Evolutionary conservation across 164 flowering plant species (phyloP).

Genomic region (Annona squamosa): DNA sequence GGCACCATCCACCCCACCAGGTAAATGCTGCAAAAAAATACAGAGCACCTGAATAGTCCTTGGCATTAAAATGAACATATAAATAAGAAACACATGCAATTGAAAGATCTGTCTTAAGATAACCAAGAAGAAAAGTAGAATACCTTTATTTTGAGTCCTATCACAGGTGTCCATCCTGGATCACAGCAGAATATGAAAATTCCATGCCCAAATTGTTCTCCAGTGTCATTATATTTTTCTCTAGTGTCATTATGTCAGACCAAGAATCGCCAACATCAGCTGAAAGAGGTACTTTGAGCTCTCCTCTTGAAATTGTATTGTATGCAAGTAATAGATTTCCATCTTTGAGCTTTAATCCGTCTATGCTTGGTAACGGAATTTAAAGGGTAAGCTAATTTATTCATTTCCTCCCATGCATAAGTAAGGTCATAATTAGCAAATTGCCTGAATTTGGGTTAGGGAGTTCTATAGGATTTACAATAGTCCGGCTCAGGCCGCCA

Average conservation of each 20-base stretch:
- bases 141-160: slow-evolving; percentile 22
- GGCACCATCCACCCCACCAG: too few relatives aligned
- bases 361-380: slow-evolving; percentile 50
- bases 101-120: neutral
- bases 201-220: slow-evolving; percentile 67
- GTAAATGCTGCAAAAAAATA: too few relatives aligned
- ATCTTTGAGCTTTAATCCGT: slow-evolving; percentile 78
- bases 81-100: neutral
- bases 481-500: slow-evolving; percentile 70
- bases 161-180: slow-evolving; percentile 30
- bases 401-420: neutral
- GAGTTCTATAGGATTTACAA: slow-evolving; percentile 60
- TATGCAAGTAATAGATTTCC: slow-evolving; percentile 71
- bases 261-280: slow-evolving; percentile 80
- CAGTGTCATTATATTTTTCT: slow-evolving; percentile 29
- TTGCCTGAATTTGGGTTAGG: slow-evolving; percentile 94
- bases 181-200: slow-evolving; percentile 92
- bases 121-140: neutral
- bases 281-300: slow-evolving; percentile 73
- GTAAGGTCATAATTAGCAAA: neutral
- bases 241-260: slow-evolving; percentile 30
- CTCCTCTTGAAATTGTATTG: slow-evolving; percentile 72
- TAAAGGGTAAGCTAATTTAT: neutral
- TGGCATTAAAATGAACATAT: too few relatives aligned
- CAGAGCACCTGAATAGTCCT: too few relatives aligned